Evolutionary conservation across 345 rosid species (phyloP).

Genomic region (Isatis tinctoria): DNA sequence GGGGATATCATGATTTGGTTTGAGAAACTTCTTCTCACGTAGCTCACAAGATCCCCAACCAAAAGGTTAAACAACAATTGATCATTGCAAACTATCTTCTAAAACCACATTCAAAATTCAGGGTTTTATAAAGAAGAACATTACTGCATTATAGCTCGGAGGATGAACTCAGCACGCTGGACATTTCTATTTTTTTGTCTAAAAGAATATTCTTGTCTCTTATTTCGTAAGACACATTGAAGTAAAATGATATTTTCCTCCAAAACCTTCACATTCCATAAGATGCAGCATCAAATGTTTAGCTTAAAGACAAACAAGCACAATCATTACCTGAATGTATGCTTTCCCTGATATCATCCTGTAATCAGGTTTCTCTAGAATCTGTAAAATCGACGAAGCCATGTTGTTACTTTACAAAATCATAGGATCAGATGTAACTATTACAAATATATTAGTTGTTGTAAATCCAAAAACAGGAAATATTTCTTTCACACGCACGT

Average conservation of each 20-base stretch:
- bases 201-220: slow-evolving; percentile 84
- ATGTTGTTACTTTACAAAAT: background rate
- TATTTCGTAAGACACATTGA: slow-evolving; percentile 86
- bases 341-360: slow-evolving; percentile 83
- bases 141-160: slow-evolving; percentile 91
- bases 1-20: slow-evolving; percentile 91
- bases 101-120: background rate
- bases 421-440: background rate
- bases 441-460: background rate
- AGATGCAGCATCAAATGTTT: background rate
- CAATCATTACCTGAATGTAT: slow-evolving; percentile 65
- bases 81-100: background rate
- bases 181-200: slow-evolving; percentile 85
- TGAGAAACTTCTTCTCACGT: slow-evolving; percentile 73
- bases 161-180: slow-evolving; percentile 87
- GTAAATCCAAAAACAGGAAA: background rate
- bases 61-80: background rate
- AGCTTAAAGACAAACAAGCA: background rate
- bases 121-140: slow-evolving; percentile 26
- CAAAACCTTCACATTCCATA: slow-evolving; percentile 60
- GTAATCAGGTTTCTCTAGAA: slow-evolving; percentile 85
- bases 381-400: slow-evolving; percentile 43
- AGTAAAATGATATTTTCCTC: slow-evolving; percentile 95
- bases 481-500: background rate
- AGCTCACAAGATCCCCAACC: slow-evolving; percentile 91